Percentiles rank a stretch among this genome's conserved stretches.
Conservation (phyloP, 805 yeast genomes). For the Spathaspora hagerdaliae region DNA sequence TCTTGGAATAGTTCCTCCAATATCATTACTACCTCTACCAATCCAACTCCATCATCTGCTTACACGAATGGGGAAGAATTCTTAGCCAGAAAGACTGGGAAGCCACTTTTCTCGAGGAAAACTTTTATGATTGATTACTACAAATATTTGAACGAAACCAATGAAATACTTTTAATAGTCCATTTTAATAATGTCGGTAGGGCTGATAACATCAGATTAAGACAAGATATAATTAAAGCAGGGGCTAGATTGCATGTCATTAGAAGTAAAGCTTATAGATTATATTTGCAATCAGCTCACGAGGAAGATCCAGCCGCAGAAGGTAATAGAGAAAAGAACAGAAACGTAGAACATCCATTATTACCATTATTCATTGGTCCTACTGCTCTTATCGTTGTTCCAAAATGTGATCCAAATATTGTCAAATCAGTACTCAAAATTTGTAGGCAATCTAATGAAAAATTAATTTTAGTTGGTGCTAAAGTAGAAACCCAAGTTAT, state of each 20-base stretch:
- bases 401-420: slow-evolving; percentile 63
- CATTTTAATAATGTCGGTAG: slow-evolving; percentile 83
- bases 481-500: slow-evolving; percentile 61
- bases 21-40: not conserved
- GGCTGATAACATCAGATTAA: slow-evolving; percentile 58
- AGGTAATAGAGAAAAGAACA: slow-evolving; percentile 44
- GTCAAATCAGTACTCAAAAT: slow-evolving; percentile 61
- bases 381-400: slow-evolving; percentile 71
- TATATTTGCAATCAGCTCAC: slow-evolving; percentile 66
- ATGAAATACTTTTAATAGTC: slow-evolving; percentile 68
- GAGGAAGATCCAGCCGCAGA: slow-evolving; percentile 71
- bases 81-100: slow-evolving; percentile 45
- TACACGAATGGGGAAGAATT: slow-evolving; percentile 1
- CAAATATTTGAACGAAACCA: slow-evolving; percentile 60
- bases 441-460: slow-evolving; percentile 63
- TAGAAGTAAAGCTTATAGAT: slow-evolving; percentile 66
- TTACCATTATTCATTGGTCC: slow-evolving; percentile 75
- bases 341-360: slow-evolving; percentile 59
- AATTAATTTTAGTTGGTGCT: slow-evolving; percentile 81
- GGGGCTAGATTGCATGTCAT: slow-evolving; percentile 71
- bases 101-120: slow-evolving; percentile 70
- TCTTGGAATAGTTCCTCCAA: not conserved
- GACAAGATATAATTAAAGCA: slow-evolving; percentile 56
- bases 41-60: slow-evolving; percentile 3
- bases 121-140: slow-evolving; percentile 82